A percentile compares a stretch with the other conserved stretches of the same genome.
These are phyloP conservation scores for Eucalyptus cloeziana DNA, from an alignment of 345 rosid genomes.

Conservation along the genomic window DNA sequence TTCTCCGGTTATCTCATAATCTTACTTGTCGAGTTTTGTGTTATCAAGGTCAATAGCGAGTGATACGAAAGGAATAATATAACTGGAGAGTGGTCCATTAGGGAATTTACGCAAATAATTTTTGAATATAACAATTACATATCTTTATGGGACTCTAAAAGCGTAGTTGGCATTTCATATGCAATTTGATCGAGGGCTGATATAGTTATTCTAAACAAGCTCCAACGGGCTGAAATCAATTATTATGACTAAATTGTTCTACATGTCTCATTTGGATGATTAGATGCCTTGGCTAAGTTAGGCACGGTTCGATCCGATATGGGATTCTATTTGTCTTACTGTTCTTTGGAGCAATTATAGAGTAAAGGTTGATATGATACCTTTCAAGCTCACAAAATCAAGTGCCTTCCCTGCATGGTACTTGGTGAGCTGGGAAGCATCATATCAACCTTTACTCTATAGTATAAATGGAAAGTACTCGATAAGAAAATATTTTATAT, in stretches of 20 bases:
- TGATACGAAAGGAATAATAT: neutral
- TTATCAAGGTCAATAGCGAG: accelerated
- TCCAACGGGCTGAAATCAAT: accelerated
- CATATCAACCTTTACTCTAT: too few relatives aligned
- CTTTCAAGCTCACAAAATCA: too few relatives aligned
- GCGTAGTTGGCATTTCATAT: accelerated
- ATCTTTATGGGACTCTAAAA: accelerated
- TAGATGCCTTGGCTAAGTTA: neutral
- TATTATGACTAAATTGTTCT: too few relatives aligned
- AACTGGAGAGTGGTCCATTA: accelerated
- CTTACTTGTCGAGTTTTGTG: neutral
- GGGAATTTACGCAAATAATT: neutral
- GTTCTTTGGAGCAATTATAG: accelerated
- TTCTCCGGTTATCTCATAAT: accelerated
- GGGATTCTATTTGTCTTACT: accelerated
- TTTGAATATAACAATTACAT: too few relatives aligned
- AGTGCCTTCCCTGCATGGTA: too few relatives aligned
- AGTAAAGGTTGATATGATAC: neutral
- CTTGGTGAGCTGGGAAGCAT: too few relatives aligned
- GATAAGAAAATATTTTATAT: too few relatives aligned
- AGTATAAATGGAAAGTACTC: too few relatives aligned
- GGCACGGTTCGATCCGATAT: too few relatives aligned
- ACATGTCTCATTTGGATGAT: neutral
- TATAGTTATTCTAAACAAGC: accelerated
- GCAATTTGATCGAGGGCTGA: too few relatives aligned